Evolutionary conservation across 177 flowering plant species (phyloP).

Genomic region (Vitis hybrid): DNA sequence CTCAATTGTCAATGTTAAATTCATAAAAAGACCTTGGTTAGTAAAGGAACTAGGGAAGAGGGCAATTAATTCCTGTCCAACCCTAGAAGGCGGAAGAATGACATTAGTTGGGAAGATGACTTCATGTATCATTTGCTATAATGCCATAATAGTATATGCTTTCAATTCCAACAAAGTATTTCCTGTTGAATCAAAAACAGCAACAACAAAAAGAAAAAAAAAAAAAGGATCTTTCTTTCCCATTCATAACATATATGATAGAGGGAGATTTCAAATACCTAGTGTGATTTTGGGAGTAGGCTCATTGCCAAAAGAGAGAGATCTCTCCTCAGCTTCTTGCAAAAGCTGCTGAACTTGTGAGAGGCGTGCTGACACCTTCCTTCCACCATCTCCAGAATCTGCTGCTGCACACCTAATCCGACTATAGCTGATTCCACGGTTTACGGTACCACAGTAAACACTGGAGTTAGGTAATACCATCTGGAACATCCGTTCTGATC

Average conservation of each 20-base stretch:
- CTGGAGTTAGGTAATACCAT: too few species aligned
- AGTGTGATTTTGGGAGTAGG: constrained; percentile 78
- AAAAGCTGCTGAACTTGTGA: constrained; percentile 78
- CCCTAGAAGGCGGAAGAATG: too few species aligned
- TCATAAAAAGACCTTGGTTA: too few species aligned
- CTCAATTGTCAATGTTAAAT: too few species aligned
- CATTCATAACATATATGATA: background rate
- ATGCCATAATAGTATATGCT: too few species aligned
- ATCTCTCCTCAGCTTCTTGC: constrained; percentile 78
- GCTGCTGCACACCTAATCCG: constrained; percentile 49
- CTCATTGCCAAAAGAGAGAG: constrained; percentile 51
- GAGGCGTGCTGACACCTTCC: constrained; percentile 71
- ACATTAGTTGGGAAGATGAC: too few species aligned
- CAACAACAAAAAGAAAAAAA: constrained; percentile 5
- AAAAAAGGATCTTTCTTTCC: background rate
- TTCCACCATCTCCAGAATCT: constrained; percentile 36
- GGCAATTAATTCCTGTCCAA: too few species aligned
- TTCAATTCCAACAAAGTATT: too few species aligned
- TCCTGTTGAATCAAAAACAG: background rate
- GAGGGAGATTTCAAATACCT: constrained; percentile 34
- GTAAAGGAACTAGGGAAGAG: too few species aligned
- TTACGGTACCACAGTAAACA: too few species aligned
- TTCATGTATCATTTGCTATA: too few species aligned
- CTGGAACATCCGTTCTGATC: background rate
- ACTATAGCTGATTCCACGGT: constrained; percentile 27